Evolutionary conservation across 352 stramenopile genomes (phyloP).

Genomic region (Globisporangium solare): DNA sequence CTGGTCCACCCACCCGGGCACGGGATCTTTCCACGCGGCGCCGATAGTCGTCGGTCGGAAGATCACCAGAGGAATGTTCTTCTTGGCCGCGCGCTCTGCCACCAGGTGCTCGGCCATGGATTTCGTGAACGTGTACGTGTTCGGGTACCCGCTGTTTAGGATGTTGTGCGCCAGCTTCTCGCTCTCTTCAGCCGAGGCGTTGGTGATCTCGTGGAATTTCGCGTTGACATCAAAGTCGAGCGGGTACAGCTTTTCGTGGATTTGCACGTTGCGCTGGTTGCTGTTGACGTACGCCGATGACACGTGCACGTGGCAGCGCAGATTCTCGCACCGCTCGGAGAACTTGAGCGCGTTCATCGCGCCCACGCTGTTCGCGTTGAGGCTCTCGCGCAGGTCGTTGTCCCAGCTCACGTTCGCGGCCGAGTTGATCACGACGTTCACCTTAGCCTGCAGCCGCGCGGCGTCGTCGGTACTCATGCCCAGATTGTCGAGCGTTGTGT

Average conservation of each 20-base stretch:
- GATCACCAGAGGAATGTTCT: conserved; percentile 57
- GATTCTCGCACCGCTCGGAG: conserved; percentile 37
- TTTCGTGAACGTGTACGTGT: conserved; percentile 88
- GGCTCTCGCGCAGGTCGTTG: conserved; percentile 77
- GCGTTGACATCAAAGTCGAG: conserved; percentile 79
- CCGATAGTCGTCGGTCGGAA: conserved; percentile 85
- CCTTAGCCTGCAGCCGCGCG: conserved; percentile 25
- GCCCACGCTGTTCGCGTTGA: conserved; percentile 81
- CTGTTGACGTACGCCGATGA: conserved; percentile 85
- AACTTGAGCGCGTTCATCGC: conserved; percentile 63
- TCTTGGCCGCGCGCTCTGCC: conserved; percentile 26
- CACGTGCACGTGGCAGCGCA: conserved; percentile 72
- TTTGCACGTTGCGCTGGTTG: conserved; percentile 53
- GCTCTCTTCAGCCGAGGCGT: conserved; percentile 44
- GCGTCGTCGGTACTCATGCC: conserved; percentile 48
- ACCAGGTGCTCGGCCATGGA: conserved; percentile 83
- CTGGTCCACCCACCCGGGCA: conserved; percentile 80
- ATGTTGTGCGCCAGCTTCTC: conserved; percentile 68
- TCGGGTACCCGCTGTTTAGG: conserved; percentile 77
- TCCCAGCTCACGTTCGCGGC: conserved; percentile 76
- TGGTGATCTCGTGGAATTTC: conserved; percentile 46
- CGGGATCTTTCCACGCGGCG: conserved; percentile 79
- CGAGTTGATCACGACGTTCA: conserved; percentile 79
- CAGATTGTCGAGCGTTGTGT: conserved; percentile 57
- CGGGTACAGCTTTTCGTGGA: conserved; percentile 74